These are phyloP conservation scores for Rutidosis leptorrhynchoides DNA, from an alignment of 129 eudicot species.

Conservation along the genomic window DNA sequence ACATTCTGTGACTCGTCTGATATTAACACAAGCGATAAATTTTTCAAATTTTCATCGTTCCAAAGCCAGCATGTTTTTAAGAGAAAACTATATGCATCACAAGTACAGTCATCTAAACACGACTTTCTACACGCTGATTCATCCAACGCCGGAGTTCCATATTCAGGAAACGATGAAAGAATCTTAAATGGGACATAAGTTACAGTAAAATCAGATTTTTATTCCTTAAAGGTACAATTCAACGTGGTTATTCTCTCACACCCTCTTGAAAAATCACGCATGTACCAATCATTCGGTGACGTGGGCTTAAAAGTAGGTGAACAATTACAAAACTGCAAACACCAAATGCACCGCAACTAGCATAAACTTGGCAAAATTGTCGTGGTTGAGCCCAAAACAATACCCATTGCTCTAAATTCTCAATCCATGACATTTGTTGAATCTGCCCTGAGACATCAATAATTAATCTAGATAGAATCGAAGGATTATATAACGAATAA, in stretches of 20 bases:
- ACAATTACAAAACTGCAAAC: conserved; percentile 35
- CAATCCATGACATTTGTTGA: conserved; percentile 34
- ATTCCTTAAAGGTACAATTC: neutral
- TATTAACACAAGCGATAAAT: conserved; percentile 15
- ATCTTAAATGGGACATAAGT: neutral
- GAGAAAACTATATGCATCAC: conserved; percentile 26
- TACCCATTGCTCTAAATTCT: conserved; percentile 10
- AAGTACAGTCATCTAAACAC: conserved; percentile 21
- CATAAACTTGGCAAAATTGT: conserved; percentile 28
- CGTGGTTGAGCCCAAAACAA: conserved; percentile 35
- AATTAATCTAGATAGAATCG: conserved; percentile 20
- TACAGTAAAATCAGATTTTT: neutral
- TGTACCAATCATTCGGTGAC: conserved; percentile 25
- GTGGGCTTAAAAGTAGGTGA: conserved; percentile 31
- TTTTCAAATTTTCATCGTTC: conserved; percentile 45
- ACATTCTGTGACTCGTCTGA: conserved; percentile 25
- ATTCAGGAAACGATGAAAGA: neutral
- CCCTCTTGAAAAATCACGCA: conserved; percentile 25
- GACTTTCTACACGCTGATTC: conserved; percentile 17
- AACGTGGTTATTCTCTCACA: conserved; percentile 24
- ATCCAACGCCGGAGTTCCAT: conserved; percentile 13
- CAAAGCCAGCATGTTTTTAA: conserved; percentile 40
- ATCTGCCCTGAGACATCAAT: conserved; percentile 49
- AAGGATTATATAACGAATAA: conserved; percentile 21
- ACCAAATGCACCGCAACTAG: conserved; percentile 34